Evolutionary conservation across 139 green algal genomes (phyloP).

Genomic region (Ettlia oleoabundans): DNA sequence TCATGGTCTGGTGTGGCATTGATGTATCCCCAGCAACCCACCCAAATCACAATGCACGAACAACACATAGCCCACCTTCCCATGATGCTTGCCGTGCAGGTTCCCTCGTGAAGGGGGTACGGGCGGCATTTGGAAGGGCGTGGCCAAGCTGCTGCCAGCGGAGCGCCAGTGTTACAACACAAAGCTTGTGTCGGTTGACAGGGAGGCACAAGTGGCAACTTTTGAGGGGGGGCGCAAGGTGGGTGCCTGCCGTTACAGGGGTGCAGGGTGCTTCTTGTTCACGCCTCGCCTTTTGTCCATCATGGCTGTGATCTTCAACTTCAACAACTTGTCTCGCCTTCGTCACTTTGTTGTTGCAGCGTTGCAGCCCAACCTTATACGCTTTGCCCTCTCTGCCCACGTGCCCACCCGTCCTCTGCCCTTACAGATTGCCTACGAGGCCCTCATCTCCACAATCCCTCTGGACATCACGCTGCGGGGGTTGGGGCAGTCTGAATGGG

Average conservation of each 20-base stretch:
- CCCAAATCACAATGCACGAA: not conserved
- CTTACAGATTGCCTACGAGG: constrained; percentile 59
- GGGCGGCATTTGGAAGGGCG: constrained; percentile 89
- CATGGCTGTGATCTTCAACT: too few species aligned
- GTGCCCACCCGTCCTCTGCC: too few species aligned
- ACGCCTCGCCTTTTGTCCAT: too few species aligned
- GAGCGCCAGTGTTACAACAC: constrained; percentile 75
- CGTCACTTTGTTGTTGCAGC: too few species aligned
- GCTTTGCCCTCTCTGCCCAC: not conserved
- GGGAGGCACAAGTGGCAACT: constrained; percentile 65
- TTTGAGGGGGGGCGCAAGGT: constrained; percentile 41
- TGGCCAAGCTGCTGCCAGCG: constrained; percentile 80
- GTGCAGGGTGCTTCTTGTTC: not conserved
- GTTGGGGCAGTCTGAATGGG: constrained; percentile 74
- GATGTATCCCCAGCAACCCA: too few species aligned
- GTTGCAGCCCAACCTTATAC: not conserved
- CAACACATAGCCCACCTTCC: not conserved
- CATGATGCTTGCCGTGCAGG: constrained; percentile 19
- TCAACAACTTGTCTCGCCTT: too few species aligned
- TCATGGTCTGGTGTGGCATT: too few species aligned
- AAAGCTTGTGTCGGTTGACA: constrained; percentile 74
- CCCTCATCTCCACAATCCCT: constrained; percentile 84
- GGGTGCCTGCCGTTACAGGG: not conserved
- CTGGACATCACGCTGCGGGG: constrained; percentile 80
- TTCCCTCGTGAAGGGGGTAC: constrained; percentile 89